Conservation (phyloP, 257 asterid species). For the Knoxia roxburghii region DNA sequence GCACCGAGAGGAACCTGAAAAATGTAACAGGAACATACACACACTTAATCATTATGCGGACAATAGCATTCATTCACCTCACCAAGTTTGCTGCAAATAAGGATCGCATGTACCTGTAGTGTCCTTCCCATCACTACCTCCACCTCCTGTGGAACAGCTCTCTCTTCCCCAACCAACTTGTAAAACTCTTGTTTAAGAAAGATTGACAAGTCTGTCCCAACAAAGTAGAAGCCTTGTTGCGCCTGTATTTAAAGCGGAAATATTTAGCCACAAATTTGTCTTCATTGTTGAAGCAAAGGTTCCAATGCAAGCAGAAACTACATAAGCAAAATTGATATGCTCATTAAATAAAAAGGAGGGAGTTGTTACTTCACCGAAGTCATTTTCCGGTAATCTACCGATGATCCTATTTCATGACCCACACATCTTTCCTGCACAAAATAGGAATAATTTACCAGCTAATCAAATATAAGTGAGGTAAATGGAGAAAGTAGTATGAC, state of each 20-base stretch:
- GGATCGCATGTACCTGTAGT: slow-evolving; percentile 48
- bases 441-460: too few species aligned
- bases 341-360: not conserved
- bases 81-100: not conserved
- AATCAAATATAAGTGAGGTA: too few species aligned
- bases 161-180: slow-evolving; percentile 50
- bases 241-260: slow-evolving; percentile 44
- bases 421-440: slow-evolving; percentile 77
- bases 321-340: not conserved
- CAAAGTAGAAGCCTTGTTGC: slow-evolving; percentile 68
- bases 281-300: not conserved
- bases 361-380: slow-evolving; percentile 50
- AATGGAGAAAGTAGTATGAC: too few species aligned
- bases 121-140: slow-evolving; percentile 97
- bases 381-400: slow-evolving; percentile 81
- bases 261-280: not conserved
- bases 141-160: slow-evolving; percentile 62
- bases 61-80: not conserved
- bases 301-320: not conserved
- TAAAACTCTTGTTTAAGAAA: slow-evolving; percentile 65
- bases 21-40: not conserved
- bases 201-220: slow-evolving; percentile 44
- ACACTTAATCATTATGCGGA: not conserved
- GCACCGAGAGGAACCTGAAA: slow-evolving; percentile 79
- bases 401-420: slow-evolving; percentile 74